A percentile compares a stretch with the other conserved stretches of the same genome.
Evolutionary conservation across 129 eudicot species (phyloP).

Genomic region (Arctium lappa): DNA sequence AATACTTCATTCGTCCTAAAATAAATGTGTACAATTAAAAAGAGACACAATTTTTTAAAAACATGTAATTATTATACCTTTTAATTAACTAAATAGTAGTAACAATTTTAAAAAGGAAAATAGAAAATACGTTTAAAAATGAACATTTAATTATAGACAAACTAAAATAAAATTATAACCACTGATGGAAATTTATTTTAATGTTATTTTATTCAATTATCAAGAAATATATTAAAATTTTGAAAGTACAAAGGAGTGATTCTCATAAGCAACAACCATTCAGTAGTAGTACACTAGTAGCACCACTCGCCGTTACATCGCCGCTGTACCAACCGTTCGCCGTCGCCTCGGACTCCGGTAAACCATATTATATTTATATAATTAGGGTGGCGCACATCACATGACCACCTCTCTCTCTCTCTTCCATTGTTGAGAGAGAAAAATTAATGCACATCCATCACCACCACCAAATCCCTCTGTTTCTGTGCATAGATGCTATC

Average conservation of each 20-base stretch:
- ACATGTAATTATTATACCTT: too few relatives aligned
- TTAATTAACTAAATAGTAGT: too few relatives aligned
- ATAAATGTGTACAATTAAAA: too few relatives aligned
- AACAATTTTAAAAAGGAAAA: too few relatives aligned
- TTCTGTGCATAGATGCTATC: neutral
- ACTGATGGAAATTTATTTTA: neutral
- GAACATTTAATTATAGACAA: too few relatives aligned
- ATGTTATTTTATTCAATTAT: neutral
- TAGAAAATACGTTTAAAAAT: too few relatives aligned
- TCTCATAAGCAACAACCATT: constrained; percentile 16
- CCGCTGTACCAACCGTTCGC: constrained; percentile 9
- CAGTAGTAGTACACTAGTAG: neutral
- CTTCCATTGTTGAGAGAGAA: neutral
- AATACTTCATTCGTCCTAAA: too few relatives aligned
- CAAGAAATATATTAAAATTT: neutral
- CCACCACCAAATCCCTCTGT: constrained; percentile 11
- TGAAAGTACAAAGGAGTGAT: constrained; percentile 13
- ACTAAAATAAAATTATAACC: too few relatives aligned
- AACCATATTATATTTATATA: neutral
- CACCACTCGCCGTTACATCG: neutral
- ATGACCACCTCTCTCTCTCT: constrained; percentile 22
- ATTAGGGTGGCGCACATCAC: constrained; percentile 27
- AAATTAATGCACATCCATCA: constrained; percentile 8
- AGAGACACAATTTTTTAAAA: too few relatives aligned
- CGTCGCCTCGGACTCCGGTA: constrained; percentile 22